Evolutionary conservation across 2,329 filamentous ascomycete species (phyloP).

Genomic region (Paramyrothecium sp.): DNA sequence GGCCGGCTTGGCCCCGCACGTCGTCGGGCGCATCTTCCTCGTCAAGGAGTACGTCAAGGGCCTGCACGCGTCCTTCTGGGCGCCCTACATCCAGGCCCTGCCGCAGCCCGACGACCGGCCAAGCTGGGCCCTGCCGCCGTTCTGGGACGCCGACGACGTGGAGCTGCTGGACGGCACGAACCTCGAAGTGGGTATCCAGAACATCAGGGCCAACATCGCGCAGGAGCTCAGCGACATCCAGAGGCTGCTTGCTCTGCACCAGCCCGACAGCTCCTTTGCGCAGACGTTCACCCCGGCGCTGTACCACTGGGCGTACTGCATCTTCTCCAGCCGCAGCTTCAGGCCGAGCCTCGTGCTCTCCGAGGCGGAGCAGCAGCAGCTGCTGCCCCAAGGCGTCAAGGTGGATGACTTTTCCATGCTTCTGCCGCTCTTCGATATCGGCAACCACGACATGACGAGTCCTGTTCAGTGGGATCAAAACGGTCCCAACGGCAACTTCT

Average conservation of each 20-base stretch:
- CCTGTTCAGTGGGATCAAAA: conserved; percentile 58
- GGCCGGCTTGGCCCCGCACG: conserved; percentile 49
- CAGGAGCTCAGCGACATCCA: conserved; percentile 44
- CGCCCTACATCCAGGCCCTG: conserved; percentile 63
- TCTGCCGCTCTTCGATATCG: conserved; percentile 69
- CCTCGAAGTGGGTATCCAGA: conserved; percentile 45
- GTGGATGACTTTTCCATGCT: conserved; percentile 65
- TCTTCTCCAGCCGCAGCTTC: conserved; percentile 66
- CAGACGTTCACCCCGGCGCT: conserved; percentile 44
- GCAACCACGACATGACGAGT: conserved; percentile 66
- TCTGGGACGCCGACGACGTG: conserved; percentile 62
- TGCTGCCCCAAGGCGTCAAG: conserved; percentile 27
- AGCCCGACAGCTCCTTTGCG: conserved; percentile 21
- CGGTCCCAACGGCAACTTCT: conserved; percentile 35
- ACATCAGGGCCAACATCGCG: conserved; percentile 45
- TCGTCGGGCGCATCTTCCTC: conserved; percentile 66
- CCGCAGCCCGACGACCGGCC: conserved; percentile 56
- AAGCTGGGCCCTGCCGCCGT: conserved; percentile 57
- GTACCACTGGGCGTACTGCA: conserved; percentile 64
- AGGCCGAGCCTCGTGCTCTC: conserved; percentile 57
- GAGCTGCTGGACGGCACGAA: conserved; percentile 55
- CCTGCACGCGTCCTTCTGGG: conserved; percentile 58
- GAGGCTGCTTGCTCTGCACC: conserved; percentile 28
- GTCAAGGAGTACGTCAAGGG: conserved; percentile 64
- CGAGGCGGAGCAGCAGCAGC: conserved; percentile 12